phyloP scores from a whole-genome alignment of 148 eudicot genomes.

The Nyssa sinensis region DNA sequence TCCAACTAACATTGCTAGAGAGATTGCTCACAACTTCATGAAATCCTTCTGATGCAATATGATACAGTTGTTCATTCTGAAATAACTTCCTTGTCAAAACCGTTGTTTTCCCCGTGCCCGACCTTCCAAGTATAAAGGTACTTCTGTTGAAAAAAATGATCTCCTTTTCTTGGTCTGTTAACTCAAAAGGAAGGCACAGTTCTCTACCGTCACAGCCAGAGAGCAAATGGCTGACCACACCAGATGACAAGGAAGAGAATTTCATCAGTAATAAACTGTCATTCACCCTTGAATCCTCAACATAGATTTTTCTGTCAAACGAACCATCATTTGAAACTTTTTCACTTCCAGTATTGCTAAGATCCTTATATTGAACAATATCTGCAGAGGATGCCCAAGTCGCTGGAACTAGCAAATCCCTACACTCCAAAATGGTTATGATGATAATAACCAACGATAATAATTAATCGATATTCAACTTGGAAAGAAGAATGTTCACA shows the following conservation, averaged over 20 bases:
- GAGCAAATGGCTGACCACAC: slow-evolving; percentile 42
- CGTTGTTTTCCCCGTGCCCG: slow-evolving; percentile 68
- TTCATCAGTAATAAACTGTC: slow-evolving; percentile 60
- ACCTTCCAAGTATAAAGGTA: slow-evolving; percentile 54
- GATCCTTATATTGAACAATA: slow-evolving; percentile 29
- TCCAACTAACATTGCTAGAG: not conserved
- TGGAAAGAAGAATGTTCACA: not conserved
- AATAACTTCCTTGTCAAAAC: no score
- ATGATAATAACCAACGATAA: no score
- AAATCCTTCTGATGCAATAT: slow-evolving; percentile 33
- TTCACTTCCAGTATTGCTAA: slow-evolving; percentile 8
- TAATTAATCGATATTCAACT: no score
- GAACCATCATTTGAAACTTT: slow-evolving; percentile 8
- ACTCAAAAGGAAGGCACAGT: slow-evolving; percentile 56
- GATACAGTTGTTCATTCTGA: slow-evolving; percentile 44
- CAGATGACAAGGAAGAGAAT: slow-evolving; percentile 51
- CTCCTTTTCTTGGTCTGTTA: slow-evolving; percentile 49
- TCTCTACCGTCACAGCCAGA: slow-evolving; percentile 37
- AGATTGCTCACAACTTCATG: slow-evolving; percentile 2
- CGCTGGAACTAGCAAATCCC: slow-evolving; percentile 47
- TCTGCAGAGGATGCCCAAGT: slow-evolving; percentile 35
- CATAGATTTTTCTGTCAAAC: slow-evolving; percentile 27
- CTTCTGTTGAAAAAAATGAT: slow-evolving; percentile 39
- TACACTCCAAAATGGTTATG: no score
- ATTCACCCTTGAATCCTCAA: slow-evolving; percentile 53